Evolutionary conservation across 306 rosid species (phyloP), one percentile per base, ranked within the genome.

Genomic region (Cyclanthera cordifolia): DNA sequence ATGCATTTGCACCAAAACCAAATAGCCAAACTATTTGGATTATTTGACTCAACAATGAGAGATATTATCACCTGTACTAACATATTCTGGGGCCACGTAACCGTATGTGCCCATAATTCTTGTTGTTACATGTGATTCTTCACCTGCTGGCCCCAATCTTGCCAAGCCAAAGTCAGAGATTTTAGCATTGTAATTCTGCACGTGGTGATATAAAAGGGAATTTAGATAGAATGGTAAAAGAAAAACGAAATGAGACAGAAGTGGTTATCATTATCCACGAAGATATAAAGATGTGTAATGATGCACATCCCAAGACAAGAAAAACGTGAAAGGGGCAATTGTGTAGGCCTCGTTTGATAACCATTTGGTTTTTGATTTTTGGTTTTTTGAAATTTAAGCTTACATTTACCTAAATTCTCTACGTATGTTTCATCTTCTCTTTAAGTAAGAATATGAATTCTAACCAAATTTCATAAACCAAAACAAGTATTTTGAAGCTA

Each of bases 121-220:
- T 16, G 96, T 89, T n/a, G 88, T 84, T 72, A 93, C 98, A 39
- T 93, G 96, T 5, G 98, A 72, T 16, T 86, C 85, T 77, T 67
- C 89, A 21, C 79, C 88, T 2, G 88, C 51, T 63, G 98, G 95
- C 70, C 95, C 96, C 75, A 86, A 74, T 76, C 88, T 93, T 0
- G 96, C 96, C 84, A 89, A 78, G 12, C 96, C 98, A 65, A 93
- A 93, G 80, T 93, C 96, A 1, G 98, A 69, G 21, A 89, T 87
- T 73, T 87, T 93, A 2, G 98, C 90, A 41, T 83, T 87, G 82
- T 79, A 93, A 59, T 77, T 75, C 96, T 89, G 82, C 60, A 69
- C 25, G 61, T 34, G 71, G 49, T n/a, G n/a, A 70, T 24, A 59
- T 30, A 66, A 4, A 60, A 67, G 67, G 47, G 7, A 61, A 16